Conservation (phyloP, 495 filamentous ascomycete species). For the Immersiella caudata region DNA sequence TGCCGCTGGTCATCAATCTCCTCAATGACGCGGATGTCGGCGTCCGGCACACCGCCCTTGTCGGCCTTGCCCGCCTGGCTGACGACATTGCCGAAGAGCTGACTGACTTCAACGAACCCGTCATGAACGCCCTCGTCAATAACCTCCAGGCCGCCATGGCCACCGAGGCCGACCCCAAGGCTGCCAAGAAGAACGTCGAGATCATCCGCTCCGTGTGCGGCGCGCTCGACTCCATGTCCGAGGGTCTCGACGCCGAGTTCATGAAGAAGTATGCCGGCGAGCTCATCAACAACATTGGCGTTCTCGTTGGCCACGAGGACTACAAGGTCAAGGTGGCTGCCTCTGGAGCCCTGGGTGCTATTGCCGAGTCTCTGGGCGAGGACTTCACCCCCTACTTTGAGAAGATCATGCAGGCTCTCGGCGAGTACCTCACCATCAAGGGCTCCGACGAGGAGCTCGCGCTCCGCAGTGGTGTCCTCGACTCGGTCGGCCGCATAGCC, state of each 20-base stretch:
- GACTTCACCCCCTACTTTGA: constrained; percentile 90
- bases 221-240: constrained; percentile 87
- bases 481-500: constrained; percentile 90
- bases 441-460: constrained; percentile 87
- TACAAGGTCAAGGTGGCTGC: constrained; percentile 88
- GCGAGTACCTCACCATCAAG: constrained; percentile 81
- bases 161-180: constrained; percentile 48
- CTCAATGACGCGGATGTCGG: constrained; percentile 78
- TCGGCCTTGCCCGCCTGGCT: constrained; percentile 82
- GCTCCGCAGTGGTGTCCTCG: constrained; percentile 83
- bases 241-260: constrained; percentile 82
- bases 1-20: constrained; percentile 83
- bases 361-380: constrained; percentile 79
- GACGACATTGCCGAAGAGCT: constrained; percentile 93
- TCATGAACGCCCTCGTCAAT: constrained; percentile 82
- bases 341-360: constrained; percentile 84
- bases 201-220: constrained; percentile 88
- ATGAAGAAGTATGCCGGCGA: constrained; percentile 79
- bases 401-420: constrained; percentile 81
- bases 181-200: constrained; percentile 71
- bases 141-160: constrained; percentile 79
- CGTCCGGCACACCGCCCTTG: constrained; percentile 83
- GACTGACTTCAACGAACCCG: constrained; percentile 73
- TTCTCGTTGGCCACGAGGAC: constrained; percentile 78
- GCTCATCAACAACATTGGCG: constrained; percentile 79